phyloP scores from a whole-genome alignment of 2,329 filamentous ascomycete genomes.

The Cytospora schulzeri region DNA sequence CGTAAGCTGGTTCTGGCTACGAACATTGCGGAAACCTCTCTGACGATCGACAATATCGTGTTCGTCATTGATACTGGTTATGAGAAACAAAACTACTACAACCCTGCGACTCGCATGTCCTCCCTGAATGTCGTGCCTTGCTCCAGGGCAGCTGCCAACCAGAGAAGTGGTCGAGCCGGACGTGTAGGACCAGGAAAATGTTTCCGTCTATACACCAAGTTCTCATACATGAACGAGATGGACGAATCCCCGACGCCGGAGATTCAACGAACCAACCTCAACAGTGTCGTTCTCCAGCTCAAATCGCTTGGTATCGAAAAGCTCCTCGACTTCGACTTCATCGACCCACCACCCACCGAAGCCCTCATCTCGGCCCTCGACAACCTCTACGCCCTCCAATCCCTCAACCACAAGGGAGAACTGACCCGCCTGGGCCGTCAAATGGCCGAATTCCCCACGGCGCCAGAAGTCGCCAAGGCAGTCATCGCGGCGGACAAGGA shows the following conservation, averaged over 20 bases:
- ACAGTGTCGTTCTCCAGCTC: conserved; percentile 78
- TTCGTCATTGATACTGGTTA: conserved; percentile 96
- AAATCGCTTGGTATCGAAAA: conserved; percentile 93
- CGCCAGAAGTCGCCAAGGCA: conserved; percentile 87
- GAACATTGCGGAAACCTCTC: conserved; percentile 93
- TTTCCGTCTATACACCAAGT: conserved; percentile 91
- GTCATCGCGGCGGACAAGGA: conserved; percentile 87
- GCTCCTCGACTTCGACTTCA: conserved; percentile 90
- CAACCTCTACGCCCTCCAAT: conserved; percentile 86
- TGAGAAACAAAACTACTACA: conserved; percentile 94
- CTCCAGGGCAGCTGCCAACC: conserved; percentile 88
- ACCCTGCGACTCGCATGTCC: conserved; percentile 89
- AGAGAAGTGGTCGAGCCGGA: conserved; percentile 88
- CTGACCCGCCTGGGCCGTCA: conserved; percentile 89
- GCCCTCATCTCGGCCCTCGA: conserved; percentile 87
- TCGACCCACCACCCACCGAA: conserved; percentile 89
- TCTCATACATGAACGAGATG: conserved; percentile 92
- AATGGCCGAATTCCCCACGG: conserved; percentile 93
- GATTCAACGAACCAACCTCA: conserved; percentile 88
- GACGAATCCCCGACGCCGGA: conserved; percentile 91
- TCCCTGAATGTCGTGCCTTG: conserved; percentile 88
- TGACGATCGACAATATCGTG: conserved; percentile 94
- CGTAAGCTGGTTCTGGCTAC: conserved; percentile 93
- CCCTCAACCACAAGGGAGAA: conserved; percentile 83
- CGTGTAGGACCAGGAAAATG: conserved; percentile 91